Base-by-base conservation (phyloP, 2,329 filamentous ascomycete genomes). In the Epichloe festucae region DNA sequence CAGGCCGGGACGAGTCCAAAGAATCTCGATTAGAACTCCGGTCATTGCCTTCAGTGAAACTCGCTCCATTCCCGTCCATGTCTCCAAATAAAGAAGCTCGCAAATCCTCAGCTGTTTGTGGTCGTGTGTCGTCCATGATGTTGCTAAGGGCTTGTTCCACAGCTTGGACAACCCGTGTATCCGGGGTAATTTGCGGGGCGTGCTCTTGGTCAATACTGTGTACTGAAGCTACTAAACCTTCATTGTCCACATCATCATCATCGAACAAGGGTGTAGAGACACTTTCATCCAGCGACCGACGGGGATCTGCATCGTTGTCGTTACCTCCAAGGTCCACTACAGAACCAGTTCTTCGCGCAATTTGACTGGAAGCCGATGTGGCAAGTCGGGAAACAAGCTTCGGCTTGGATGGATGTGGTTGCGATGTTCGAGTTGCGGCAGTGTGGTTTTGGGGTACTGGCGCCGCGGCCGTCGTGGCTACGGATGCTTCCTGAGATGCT, bases 141-240 rank as follows among this genome's bases (percentile, higher is more conserved):
- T 90, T 87, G 57, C 86, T 95, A 47, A 98, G 74, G 15, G 90
- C 93, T 57, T 87, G 82, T 65, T 97, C 90, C 78, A 98, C 91
- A 3, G 89, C 91, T 67, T 94, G 82, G 5, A 98, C 89, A 31
- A 96, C 85, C 54, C 84, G 79, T 0, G 79, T 86, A 60, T 95
- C 85, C 5, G 85, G 84, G 0, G 73, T 73, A 53, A 74, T 75
- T 10, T 77, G 74, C n/a, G 71, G 73, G 10, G 55, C 52, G 7
- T 56, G 43, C 42, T 89, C 86, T 46, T 84, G 83, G 21, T 90
- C 87, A 17, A 95, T 71, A 58, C 89, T 95, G 49, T 89, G 78
- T 0, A 87, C 78, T 2, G 90, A 96, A 56, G 81, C 79, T 39
- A 67, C 69, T 62, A 87, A 75, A 45, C 77, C 78, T 58, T 95